Base-by-base conservation (phyloP, 1,139 yeast species). In the Tardiomyces blankii region DNA sequence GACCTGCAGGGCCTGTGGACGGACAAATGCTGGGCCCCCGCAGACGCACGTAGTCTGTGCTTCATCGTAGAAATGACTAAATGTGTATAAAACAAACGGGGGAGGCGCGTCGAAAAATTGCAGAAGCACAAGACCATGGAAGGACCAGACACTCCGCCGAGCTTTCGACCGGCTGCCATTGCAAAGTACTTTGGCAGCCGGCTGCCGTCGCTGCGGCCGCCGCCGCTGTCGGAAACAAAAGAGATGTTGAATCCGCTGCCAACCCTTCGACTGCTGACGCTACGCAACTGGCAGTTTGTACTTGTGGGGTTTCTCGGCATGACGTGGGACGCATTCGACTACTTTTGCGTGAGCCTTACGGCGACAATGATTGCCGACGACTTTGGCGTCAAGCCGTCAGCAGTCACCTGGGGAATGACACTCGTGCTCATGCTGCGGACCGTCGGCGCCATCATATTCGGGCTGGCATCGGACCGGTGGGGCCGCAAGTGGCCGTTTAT, bases 251-350 rank as follows among this genome's bases (percentile, higher is more conserved):
- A 79, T 57, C 84, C 84, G 1, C 51, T 78, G 39, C 80, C 79
- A 0, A 75, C 74, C 25, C 64, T 80, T 30, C 60, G 61, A 21
- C 58, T 61, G 51, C 69, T 80, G 58, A 67, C 67, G 19, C 60
- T 65, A 42, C 65, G 62, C 44, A 79, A 78, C 48, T 80, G 88
- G 86, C 68, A 75, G 46, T 77, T 80, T 60, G 80, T 82, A 57
- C 49, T 69, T 27, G 69, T 80, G 41, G 89, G 87, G 2, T 78
- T 80, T 55, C 59, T 71, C 49, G 86, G 83, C 28, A 83, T 93
- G 93, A 73, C 87, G 3, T 74, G 85, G 74, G 93, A 83, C 61
- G 83, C 93, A 2, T 72, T 82, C 62, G 93, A 83, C 64, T 84
- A 80, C 63, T 84, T 83, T 61, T 71, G 81, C 27, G 82, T 82